Evolutionary conservation across 1,284 basidiomycete genomes (phyloP).

Genomic region (Phellinidium pouzarii): DNA sequence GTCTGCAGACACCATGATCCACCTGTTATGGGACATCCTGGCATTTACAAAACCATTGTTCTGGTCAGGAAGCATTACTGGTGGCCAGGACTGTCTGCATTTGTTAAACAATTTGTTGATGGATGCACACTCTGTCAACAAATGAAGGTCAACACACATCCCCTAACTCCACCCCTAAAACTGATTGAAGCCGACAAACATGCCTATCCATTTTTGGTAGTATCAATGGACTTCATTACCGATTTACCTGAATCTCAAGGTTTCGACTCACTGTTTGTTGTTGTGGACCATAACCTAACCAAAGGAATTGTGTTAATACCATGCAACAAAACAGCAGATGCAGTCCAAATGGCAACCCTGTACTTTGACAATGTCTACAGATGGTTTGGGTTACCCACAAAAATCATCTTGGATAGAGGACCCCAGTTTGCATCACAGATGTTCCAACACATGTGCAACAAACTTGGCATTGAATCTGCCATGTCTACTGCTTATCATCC

Average conservation of each 20-base stretch:
- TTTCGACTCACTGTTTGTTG: too few species aligned
- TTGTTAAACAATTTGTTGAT: conserved; percentile 21
- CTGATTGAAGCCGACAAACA: conserved; percentile 18
- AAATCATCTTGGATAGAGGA: conserved; percentile 32
- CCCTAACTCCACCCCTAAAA: conserved; percentile 10
- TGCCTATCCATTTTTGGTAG: conserved; percentile 20
- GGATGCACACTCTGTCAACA: conserved; percentile 20
- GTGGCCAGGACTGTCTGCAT: conserved; percentile 22
- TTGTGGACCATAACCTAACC: too few species aligned
- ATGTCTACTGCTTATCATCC: conserved; percentile 30
- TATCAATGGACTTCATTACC: conserved; percentile 21
- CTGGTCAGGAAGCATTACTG: conserved; percentile 21
- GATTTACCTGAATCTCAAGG: conserved; percentile 26
- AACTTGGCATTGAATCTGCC: conserved; percentile 24
- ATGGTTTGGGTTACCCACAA: conserved; percentile 28
- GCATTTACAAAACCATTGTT: conserved; percentile 27
- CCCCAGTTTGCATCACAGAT: conserved; percentile 27
- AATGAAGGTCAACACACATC: conserved; percentile 16
- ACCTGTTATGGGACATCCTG: conserved; percentile 27
- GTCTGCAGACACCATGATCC: conserved; percentile 16
- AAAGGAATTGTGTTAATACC: background rate
- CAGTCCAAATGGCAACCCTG: conserved; percentile 23
- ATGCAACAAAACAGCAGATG: conserved; percentile 23
- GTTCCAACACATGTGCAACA: background rate
- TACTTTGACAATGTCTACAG: conserved; percentile 28